phyloP scores from a whole-genome alignment of 139 green algal species.

The Volvox africanus region DNA sequence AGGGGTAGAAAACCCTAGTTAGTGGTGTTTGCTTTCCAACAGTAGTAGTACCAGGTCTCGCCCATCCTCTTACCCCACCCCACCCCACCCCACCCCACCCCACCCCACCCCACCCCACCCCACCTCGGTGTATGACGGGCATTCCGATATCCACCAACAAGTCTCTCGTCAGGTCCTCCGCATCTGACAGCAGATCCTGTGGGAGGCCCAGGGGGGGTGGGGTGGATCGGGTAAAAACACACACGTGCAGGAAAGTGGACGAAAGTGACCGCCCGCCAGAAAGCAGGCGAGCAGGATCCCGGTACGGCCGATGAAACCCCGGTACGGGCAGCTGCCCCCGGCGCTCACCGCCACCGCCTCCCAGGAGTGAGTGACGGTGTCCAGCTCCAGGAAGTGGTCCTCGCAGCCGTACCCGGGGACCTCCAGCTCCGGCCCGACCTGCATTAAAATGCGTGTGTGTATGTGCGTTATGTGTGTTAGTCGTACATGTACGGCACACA shows the following conservation, averaged over 20 bases:
- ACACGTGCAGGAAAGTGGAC: background rate
- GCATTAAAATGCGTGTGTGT: background rate
- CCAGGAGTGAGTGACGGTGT: slow-evolving; percentile 93
- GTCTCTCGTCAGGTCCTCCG: slow-evolving; percentile 70
- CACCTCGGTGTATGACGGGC: slow-evolving; percentile 90
- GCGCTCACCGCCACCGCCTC: slow-evolving; percentile 82
- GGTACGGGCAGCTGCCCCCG: too few species aligned
- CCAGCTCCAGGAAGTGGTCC: slow-evolving; percentile 96
- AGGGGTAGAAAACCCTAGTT: too few species aligned
- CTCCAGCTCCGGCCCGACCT: slow-evolving; percentile 96
- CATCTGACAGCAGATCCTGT: slow-evolving; percentile 22
- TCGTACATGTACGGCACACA: too few species aligned
- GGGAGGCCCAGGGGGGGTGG: too few species aligned
- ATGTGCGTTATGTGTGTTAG: background rate
- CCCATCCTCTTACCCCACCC: background rate
- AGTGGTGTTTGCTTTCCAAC: too few species aligned
- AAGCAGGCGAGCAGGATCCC: too few species aligned
- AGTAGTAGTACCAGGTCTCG: too few species aligned
- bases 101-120: background rate
- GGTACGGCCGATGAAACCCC: too few species aligned
- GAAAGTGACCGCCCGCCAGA: too few species aligned
- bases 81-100: background rate
- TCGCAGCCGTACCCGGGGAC: slow-evolving; percentile 98
- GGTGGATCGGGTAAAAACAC: background rate
- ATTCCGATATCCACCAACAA: slow-evolving; percentile 95